Conservation (phyloP, 1,139 yeast species). For the Sugiyamaella xylanicola region DNA sequence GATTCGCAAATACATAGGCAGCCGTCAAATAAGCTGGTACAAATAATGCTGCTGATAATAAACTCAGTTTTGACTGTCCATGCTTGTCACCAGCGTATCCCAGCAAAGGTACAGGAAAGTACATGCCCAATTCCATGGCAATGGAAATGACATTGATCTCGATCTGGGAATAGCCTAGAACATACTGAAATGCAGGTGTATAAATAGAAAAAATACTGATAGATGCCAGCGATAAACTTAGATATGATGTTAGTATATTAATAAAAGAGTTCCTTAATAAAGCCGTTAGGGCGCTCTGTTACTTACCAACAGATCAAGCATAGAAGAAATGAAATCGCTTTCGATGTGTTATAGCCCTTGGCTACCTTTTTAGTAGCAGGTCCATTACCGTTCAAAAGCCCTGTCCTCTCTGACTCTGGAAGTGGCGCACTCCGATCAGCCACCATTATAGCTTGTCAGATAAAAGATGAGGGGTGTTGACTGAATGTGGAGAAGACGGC, state of each 20-base stretch:
- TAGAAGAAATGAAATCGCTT: slow-evolving; percentile 25
- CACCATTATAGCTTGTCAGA: background rate
- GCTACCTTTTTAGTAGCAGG: background rate
- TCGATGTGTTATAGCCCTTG: background rate
- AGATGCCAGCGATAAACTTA: slow-evolving; percentile 76
- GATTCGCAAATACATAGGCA: slow-evolving; percentile 34
- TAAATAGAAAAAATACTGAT: slow-evolving; percentile 78
- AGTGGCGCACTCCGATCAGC: background rate
- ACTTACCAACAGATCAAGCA: slow-evolving; percentile 30
- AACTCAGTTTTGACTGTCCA: slow-evolving; percentile 76
- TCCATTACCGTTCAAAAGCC: slow-evolving; percentile 2
- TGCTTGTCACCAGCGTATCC: slow-evolving; percentile 84
- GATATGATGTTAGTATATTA: background rate
- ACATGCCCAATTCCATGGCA: slow-evolving; percentile 77
- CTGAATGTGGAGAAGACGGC: background rate
- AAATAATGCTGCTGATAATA: slow-evolving; percentile 63
- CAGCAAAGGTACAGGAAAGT: slow-evolving; percentile 76
- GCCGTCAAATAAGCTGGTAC: slow-evolving; percentile 72
- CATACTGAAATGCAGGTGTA: slow-evolving; percentile 65
- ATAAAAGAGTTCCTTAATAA: background rate
- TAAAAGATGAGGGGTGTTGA: background rate
- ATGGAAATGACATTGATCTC: slow-evolving; percentile 80
- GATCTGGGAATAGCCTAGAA: slow-evolving; percentile 63
- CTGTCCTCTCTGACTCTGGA: slow-evolving; percentile 8
- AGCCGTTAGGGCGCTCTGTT: background rate